Evolutionary conservation across 2,329 filamentous ascomycete species (phyloP).

Genomic region (Cordyceps fumosorosea): DNA sequence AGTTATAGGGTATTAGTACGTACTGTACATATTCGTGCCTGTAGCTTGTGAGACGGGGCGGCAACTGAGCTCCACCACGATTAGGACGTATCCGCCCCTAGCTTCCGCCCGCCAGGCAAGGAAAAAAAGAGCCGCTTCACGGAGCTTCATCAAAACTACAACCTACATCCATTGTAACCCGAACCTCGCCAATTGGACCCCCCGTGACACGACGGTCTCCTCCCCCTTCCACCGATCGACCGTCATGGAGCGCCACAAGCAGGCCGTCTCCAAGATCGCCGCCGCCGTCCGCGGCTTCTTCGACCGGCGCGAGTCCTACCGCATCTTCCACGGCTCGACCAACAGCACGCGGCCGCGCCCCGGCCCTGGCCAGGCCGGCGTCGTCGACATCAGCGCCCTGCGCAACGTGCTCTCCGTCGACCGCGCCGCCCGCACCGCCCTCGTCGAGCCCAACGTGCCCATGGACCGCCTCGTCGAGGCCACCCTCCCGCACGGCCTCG

Average conservation of each 20-base stretch:
- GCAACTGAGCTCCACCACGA: too few species aligned
- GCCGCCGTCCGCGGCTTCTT: conserved; percentile 42
- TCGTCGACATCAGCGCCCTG: conserved; percentile 61
- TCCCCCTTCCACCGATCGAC: background rate
- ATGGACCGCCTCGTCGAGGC: conserved; percentile 65
- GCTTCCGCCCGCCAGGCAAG: too few species aligned
- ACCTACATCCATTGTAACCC: too few species aligned
- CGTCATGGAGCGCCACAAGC: conserved; percentile 45
- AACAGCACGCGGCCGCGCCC: conserved; percentile 59
- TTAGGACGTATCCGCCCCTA: too few species aligned
- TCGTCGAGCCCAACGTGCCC: conserved; percentile 70
- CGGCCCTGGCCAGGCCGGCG: conserved; percentile 23
- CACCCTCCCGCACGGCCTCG: conserved; percentile 57
- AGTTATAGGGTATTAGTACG: too few species aligned
- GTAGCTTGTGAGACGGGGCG: too few species aligned
- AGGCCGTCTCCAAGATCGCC: conserved; percentile 42
- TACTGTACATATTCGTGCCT: too few species aligned
- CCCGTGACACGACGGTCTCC: too few species aligned
- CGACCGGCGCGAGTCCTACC: conserved; percentile 50
- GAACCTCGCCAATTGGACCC: too few species aligned
- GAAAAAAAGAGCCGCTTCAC: too few species aligned
- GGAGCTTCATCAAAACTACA: too few species aligned
- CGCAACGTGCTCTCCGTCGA: conserved; percentile 60
- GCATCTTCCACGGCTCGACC: conserved; percentile 71
- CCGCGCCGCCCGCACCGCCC: conserved; percentile 44